Base-by-base conservation (phyloP, 1,139 yeast genomes). In the Yamadazyma diddensiae region DNA sequence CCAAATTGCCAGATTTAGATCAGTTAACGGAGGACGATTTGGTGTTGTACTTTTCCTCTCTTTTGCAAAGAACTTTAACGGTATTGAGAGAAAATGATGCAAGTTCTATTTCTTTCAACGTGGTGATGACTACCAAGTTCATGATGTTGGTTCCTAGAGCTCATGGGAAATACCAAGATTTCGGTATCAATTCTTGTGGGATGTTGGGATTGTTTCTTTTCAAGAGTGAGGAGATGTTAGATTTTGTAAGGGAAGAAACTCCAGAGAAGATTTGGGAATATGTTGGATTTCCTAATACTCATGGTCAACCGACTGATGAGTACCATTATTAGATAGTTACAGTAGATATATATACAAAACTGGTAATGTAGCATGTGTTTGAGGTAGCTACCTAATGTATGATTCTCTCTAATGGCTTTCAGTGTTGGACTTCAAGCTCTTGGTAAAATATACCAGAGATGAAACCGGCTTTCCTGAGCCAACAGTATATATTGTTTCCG, bases 131-230 rank as follows among this genome's bases (percentile, higher is more conserved):
- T 24, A 77, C 79, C 35, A 71, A 78, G 34, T 90, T 92, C 83
- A 75, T 90, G 62, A 75, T 88, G 75, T 57, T 85, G 26, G 82
- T 88, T n/a, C 97, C 97, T 16, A 74, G 97, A 47, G 67, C 81
- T 2, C 31, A 32, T 8, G 65, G 65, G 3, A 54, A 52, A 29
- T 65, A 58, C 34, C 58, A 62, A 30, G 57, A 59, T 26, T 49
- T 83, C 23, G 85, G 87, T 5, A 68, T 90, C 43, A 92, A 92
- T 52, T 72, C 95, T 2, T 73, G 88, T 33, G 97, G 95, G 0
- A 76, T 76, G 37, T 66, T 84, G 44, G 97, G 97, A 2, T 59
- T 90, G 43, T 53, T 90, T 29, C 66, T 85, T 36, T 90, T 92
- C 34, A 90, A 85, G 55, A 70, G 80, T 47, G 70, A 78, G 34